Conservation (phyloP, 1,284 basidiomycete species). For the Pseudozyma tsukubaensis region DNA sequence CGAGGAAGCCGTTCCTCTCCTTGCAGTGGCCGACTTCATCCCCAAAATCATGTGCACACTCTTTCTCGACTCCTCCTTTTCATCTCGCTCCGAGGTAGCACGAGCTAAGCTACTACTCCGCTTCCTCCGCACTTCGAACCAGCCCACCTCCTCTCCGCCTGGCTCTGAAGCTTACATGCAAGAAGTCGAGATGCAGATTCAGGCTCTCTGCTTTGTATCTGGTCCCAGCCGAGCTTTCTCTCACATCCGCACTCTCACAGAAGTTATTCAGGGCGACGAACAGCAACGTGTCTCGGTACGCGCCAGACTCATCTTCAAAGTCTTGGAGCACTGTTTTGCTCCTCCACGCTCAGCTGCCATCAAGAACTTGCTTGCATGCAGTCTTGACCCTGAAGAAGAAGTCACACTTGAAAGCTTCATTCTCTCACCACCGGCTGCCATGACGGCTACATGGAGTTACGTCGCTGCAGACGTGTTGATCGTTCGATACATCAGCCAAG, state of each 20-base stretch:
- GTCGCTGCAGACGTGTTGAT: constrained; percentile 58
- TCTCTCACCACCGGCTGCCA: constrained; percentile 39
- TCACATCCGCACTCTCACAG: constrained; percentile 38
- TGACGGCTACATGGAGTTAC: constrained; percentile 48
- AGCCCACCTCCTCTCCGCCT: constrained; percentile 27
- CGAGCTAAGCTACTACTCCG: constrained; percentile 47
- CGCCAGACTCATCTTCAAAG: constrained; percentile 39
- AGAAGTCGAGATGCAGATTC: constrained; percentile 47
- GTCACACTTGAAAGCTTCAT: constrained; percentile 47
- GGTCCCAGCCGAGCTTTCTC: constrained; percentile 35
- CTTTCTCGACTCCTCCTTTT: constrained; percentile 18
- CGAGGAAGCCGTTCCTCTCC: constrained; percentile 39
- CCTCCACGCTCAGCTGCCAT: constrained; percentile 52
- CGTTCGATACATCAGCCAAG: constrained; percentile 56
- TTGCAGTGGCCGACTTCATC: constrained; percentile 46
- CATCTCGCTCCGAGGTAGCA: constrained; percentile 21
- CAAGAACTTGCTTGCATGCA: constrained; percentile 46
- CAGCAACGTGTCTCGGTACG: constrained; percentile 33
- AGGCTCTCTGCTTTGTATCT: constrained; percentile 42
- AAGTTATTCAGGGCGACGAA: constrained; percentile 37
- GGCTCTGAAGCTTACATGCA: constrained; percentile 34
- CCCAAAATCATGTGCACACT: constrained; percentile 50
- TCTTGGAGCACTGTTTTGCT: constrained; percentile 56
- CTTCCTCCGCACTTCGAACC: constrained; percentile 47
- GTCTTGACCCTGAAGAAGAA: constrained; percentile 47